Evolutionary conservation across 495 filamentous ascomycete genomes (phyloP), one percentile per base, ranked within the genome.

Genomic region (Jackrogersella multiformis): DNA sequence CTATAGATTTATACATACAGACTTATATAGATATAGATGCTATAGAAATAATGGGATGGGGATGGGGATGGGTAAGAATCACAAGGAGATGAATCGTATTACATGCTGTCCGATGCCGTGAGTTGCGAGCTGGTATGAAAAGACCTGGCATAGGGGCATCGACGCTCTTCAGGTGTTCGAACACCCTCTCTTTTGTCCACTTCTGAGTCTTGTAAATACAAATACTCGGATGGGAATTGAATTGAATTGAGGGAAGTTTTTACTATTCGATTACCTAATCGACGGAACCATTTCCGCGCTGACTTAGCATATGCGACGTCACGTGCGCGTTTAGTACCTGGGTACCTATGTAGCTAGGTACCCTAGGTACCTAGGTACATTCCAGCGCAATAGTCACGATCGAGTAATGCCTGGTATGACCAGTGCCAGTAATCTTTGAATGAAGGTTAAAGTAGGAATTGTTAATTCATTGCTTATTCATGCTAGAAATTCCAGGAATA

Each of bases 51-150:
- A 28, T 42, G n/a, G 5, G 5, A 5, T 28, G 23, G 44, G n/a
- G 44, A 1, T 28, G 23, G 10, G 23, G 10, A 48, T 7, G 10
- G n/a, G 3, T 7, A 21, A 26, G 21, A 10, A 1, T 21, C 5
- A n/a, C 9, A n/a, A n/a, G n/a, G n/a, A n/a, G n/a, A n/a, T n/a
- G n/a, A n/a, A n/a, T 36, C 2, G 4, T 9, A 36, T 74, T 76
- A 91, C 89, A 90, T 77, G 89, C 88, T 82, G 77, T 78, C 30
- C 88, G 84, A 78, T 92, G 89, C 71, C 75, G 71, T 76, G 83
- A 66, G 77, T 83, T 64, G 77, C 76, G 62, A 78, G 73, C 71
- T 69, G 74, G 77, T 66, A 81, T 71, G 59, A 81, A 80, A 80
- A 84, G 76, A 61, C 62, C 52, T 51, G 66, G 74, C 75, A 78